Conservation (phyloP, 495 filamentous ascomycete genomes). For the Venustampulla echinocandica region DNA sequence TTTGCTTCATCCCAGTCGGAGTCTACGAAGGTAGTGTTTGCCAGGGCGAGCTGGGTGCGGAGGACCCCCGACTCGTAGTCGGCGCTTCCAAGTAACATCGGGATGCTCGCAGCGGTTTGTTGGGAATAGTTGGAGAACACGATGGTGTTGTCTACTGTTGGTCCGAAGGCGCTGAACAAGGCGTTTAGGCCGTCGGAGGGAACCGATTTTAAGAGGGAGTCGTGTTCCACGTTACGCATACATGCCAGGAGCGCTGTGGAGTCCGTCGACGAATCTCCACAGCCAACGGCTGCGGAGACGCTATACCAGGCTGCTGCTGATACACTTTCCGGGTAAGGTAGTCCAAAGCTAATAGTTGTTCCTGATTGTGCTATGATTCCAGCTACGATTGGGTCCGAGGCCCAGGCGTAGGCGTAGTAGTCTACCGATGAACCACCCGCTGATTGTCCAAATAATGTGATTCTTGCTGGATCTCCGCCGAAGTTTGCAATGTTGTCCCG, state of each 20-base stretch:
- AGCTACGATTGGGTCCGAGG: conserved; percentile 35
- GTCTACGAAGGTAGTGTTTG: conserved; percentile 13
- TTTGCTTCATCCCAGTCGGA: conserved; percentile 29
- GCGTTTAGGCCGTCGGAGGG: conserved; percentile 26
- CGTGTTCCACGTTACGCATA: conserved; percentile 32
- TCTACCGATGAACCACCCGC: conserved; percentile 44
- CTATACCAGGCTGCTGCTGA: conserved; percentile 31
- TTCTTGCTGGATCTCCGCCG: conserved; percentile 34
- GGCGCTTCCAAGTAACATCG: conserved; percentile 36
- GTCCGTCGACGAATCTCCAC: conserved; percentile 28
- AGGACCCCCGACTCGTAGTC: conserved; percentile 39
- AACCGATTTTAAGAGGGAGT: conserved; percentile 28
- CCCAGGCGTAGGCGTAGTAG: conserved; percentile 43
- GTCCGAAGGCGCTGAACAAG: conserved; percentile 31
- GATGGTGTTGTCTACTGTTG: conserved; percentile 43
- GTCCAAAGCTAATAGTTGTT: conserved; percentile 36
- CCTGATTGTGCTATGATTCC: conserved; percentile 47
- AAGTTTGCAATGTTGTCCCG: conserved; percentile 47
- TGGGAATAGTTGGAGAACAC: conserved; percentile 40
- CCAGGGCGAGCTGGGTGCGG: conserved; percentile 23
- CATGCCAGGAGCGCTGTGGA: conserved; percentile 37
- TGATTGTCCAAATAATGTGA: conserved; percentile 36
- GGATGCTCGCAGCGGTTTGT: conserved; percentile 27
- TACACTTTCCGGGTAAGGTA: conserved; percentile 27
- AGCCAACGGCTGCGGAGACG: conserved; percentile 33